Percentiles rank a stretch among this genome's conserved stretches.
These are phyloP conservation scores for Globisporangium yorkense DNA, from an alignment of 352 stramenopile species.

Conservation along the genomic window DNA sequence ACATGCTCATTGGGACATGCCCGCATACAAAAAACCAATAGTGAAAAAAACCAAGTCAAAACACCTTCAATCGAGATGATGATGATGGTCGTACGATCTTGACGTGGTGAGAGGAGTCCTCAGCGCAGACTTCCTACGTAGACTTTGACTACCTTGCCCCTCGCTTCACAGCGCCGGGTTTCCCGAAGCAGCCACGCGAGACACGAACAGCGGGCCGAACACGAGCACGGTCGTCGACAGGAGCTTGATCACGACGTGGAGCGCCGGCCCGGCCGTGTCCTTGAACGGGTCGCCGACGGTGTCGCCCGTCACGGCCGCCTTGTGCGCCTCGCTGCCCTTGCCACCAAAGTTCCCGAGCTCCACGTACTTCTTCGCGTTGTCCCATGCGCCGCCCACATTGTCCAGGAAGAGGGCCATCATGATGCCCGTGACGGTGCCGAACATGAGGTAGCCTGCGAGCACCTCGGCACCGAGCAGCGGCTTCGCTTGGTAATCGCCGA, in stretches of 20 bases:
- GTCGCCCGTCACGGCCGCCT: constrained; percentile 96
- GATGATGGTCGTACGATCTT: too few relatives aligned
- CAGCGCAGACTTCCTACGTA: too few relatives aligned
- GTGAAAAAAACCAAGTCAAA: not conserved
- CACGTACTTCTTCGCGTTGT: constrained; percentile 99
- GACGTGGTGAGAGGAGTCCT: too few relatives aligned
- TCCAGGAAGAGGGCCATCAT: constrained; percentile 98
- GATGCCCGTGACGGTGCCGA: constrained; percentile 93
- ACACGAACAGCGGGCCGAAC: constrained; percentile 90
- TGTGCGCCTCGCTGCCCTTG: constrained; percentile 96
- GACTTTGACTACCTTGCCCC: too few relatives aligned
- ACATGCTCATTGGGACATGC: not conserved
- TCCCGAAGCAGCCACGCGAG: constrained; percentile 25
- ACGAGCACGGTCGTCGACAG: constrained; percentile 93
- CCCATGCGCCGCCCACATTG: constrained; percentile 96
- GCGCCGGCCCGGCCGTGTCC: constrained; percentile 94
- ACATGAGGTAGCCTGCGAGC: constrained; percentile 93
- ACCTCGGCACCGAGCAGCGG: constrained; percentile 90
- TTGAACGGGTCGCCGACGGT: constrained; percentile 97
- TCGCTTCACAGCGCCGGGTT: not conserved
- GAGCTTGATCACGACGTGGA: constrained; percentile 98
- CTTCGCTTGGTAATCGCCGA: constrained; percentile 71
- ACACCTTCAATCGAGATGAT: too few relatives aligned
- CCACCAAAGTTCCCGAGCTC: constrained; percentile 92
- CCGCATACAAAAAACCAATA: not conserved